A percentile compares a stretch with the other conserved stretches of the same genome.
Conservation (phyloP, 169 alveolate genomes). For the Cryptosporidium viatorum region DNA sequence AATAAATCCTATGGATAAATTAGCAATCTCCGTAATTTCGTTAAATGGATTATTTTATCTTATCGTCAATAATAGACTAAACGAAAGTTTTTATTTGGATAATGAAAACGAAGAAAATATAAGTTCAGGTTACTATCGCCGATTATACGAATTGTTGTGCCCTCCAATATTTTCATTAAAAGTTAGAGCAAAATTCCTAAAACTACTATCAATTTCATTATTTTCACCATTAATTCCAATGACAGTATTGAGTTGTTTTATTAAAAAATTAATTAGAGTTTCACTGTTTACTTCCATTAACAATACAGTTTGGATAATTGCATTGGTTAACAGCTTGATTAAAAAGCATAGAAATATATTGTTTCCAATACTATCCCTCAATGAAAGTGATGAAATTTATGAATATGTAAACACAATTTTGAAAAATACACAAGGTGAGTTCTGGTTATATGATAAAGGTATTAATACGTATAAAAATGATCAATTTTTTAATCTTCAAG, state of each 20-base stretch:
- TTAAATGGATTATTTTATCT: slow-evolving; percentile 48
- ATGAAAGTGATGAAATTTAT: slow-evolving; percentile 22
- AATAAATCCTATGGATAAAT: slow-evolving; percentile 15
- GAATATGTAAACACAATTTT: slow-evolving; percentile 1
- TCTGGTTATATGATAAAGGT: slow-evolving; percentile 44
- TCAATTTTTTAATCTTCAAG: not conserved
- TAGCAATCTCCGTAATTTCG: slow-evolving; percentile 39
- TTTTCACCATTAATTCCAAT: slow-evolving; percentile 61
- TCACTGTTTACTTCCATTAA: slow-evolving; percentile 38
- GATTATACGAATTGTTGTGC: slow-evolving; percentile 34
- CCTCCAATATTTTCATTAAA: slow-evolving; percentile 43
- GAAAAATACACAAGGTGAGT: slow-evolving; percentile 18
- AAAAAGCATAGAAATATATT: slow-evolving; percentile 39
- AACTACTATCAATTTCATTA: slow-evolving; percentile 35
- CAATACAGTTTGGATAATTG: slow-evolving; percentile 33
- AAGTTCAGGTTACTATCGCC: slow-evolving; percentile 65
- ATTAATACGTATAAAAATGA: slow-evolving; percentile 17
- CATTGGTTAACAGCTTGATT: slow-evolving; percentile 33
- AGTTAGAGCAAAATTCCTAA: slow-evolving; percentile 22
- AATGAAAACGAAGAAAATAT: slow-evolving; percentile 20
- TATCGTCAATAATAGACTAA: slow-evolving; percentile 45
- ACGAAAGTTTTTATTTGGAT: slow-evolving; percentile 1
- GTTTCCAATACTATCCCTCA: slow-evolving; percentile 38
- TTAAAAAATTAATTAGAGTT: slow-evolving; percentile 52
- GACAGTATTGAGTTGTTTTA: slow-evolving; percentile 37